Conservation (phyloP, 2,329 filamentous ascomycete genomes). For the Fusarium illudens region DNA sequence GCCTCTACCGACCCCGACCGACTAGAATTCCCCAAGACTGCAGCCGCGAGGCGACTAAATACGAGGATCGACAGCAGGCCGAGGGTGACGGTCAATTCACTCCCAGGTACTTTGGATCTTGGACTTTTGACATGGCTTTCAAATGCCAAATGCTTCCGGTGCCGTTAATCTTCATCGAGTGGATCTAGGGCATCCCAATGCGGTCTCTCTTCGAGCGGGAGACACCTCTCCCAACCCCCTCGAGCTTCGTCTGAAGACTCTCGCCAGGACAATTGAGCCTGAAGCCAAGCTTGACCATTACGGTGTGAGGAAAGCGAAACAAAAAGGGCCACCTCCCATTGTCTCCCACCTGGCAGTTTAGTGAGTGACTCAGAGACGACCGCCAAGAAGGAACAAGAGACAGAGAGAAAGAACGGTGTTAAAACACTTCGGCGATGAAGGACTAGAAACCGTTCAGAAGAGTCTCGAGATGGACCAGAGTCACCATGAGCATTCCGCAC, state of each 20-base stretch:
- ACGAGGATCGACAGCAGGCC: neutral
- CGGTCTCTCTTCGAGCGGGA: neutral
- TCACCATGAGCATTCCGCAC: too few relatives aligned
- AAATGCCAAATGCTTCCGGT: neutral
- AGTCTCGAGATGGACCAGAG: too few relatives aligned
- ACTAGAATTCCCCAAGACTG: too few relatives aligned
- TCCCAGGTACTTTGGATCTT: constrained; percentile 1
- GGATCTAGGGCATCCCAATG: neutral
- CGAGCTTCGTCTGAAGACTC: too few relatives aligned
- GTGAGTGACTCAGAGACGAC: neutral
- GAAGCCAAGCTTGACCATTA: neutral
- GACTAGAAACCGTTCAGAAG: neutral
- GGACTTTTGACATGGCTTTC: neutral
- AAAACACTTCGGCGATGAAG: neutral
- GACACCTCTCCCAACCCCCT: neutral
- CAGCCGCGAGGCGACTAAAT: constrained; percentile 6
- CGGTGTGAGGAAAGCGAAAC: neutral
- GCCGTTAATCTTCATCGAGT: constrained; percentile 8
- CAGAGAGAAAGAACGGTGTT: neutral
- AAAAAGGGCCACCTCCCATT: neutral
- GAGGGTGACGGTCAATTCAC: neutral
- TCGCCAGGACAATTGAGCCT: neutral
- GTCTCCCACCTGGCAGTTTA: neutral
- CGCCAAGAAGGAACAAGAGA: neutral
- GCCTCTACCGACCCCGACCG: too few relatives aligned